These are phyloP conservation scores for Xylaria telfairii DNA, from an alignment of 495 filamentous ascomycete genomes.

Conservation along the genomic window DNA sequence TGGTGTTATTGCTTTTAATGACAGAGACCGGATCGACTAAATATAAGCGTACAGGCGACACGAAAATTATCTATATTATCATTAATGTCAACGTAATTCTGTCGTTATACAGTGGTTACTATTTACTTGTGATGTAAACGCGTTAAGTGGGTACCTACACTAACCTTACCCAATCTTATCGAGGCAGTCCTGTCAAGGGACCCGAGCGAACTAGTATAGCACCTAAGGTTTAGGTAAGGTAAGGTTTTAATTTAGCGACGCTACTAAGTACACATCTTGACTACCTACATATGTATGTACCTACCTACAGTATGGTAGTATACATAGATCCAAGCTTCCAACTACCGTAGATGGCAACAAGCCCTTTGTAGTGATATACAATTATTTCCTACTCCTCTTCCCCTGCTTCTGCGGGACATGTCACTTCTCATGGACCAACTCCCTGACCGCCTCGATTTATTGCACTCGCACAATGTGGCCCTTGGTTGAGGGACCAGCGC, in stretches of 20 bases:
- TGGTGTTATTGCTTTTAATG: not conserved
- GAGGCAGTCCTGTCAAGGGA: too few species aligned
- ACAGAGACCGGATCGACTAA: not conserved
- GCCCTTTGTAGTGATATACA: not conserved
- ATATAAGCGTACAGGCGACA: not conserved
- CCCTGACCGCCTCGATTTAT: constrained; percentile 27
- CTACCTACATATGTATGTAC: not conserved
- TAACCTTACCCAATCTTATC: too few species aligned
- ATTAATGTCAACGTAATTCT: too few species aligned
- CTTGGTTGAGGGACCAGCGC: constrained; percentile 25
- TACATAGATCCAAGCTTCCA: not conserved
- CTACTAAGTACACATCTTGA: too few species aligned
- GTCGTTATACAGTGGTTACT: too few species aligned
- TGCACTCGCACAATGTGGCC: constrained; percentile 36
- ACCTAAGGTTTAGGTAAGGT: too few species aligned
- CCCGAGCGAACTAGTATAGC: too few species aligned
- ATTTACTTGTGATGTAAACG: too few species aligned
- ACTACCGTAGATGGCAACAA: constrained; percentile 2
- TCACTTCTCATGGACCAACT: constrained; percentile 32
- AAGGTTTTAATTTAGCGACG: too few species aligned
- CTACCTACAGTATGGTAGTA: not conserved
- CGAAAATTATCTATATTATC: too few species aligned
- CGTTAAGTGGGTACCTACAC: too few species aligned
- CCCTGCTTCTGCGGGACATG: constrained; percentile 9
- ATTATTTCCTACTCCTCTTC: not conserved